These are phyloP conservation scores for Yarrowia divulgata DNA, from an alignment of 805 yeast species.

Conservation along the genomic window DNA sequence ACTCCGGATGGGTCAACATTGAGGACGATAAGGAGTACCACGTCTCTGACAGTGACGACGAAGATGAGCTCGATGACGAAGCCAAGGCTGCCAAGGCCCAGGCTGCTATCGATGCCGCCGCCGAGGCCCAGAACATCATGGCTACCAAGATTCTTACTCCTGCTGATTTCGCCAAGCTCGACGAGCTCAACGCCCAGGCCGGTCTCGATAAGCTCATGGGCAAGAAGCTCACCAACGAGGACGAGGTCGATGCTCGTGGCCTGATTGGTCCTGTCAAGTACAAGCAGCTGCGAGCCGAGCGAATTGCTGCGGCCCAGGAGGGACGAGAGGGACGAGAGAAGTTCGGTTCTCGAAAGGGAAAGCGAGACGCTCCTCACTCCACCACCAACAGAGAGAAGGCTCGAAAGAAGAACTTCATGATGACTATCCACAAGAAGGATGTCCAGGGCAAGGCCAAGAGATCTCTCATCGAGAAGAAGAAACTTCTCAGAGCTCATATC, in stretches of 20 bases:
- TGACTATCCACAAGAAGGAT: conserved; percentile 95
- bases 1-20: conserved; percentile 91
- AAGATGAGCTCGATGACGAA: conserved; percentile 45
- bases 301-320: conserved; percentile 83
- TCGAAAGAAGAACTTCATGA: conserved; percentile 97
- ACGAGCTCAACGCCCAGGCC: conserved; percentile 83
- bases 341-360: conserved; percentile 86
- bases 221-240: conserved; percentile 64
- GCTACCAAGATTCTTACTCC: conserved; percentile 89
- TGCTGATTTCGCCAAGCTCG: conserved; percentile 95
- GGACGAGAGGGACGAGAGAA: conserved; percentile 93
- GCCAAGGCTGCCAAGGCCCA: conserved; percentile 48
- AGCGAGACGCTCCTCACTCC: conserved; percentile 73
- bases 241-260: conserved; percentile 77
- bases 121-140: conserved; percentile 59
- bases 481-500: conserved; percentile 82
- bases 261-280: conserved; percentile 79
- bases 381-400: conserved; percentile 97
- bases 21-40: conserved; percentile 81
- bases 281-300: conserved; percentile 89
- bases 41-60: conserved; percentile 60
- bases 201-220: conserved; percentile 79
- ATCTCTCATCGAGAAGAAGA: conserved; percentile 91
- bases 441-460: conserved; percentile 93
- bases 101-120: conserved; percentile 43